These are phyloP conservation scores for Myxozyma sirexii DNA, from an alignment of 805 yeast genomes.

Conservation along the genomic window DNA sequence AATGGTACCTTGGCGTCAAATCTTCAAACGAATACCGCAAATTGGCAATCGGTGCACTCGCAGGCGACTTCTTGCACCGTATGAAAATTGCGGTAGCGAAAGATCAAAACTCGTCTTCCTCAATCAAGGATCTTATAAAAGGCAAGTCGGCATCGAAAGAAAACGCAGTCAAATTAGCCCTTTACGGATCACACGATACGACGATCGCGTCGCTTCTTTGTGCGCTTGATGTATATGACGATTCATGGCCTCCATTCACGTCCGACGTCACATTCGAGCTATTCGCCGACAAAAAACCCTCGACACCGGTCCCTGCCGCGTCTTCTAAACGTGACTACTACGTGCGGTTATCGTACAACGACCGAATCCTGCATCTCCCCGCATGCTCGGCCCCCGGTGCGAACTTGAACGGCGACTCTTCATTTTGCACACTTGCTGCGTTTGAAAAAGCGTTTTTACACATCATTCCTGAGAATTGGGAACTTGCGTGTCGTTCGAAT, in stretches of 20 bases:
- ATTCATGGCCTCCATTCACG: conserved; percentile 35
- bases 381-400: conserved; percentile 24
- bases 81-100: conserved; percentile 24
- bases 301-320: neutral
- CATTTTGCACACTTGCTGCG: conserved; percentile 27
- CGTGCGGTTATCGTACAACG: conserved; percentile 34
- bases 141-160: conserved; percentile 8
- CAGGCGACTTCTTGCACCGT: conserved; percentile 30
- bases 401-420: conserved; percentile 18
- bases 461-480: conserved; percentile 29
- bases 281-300: conserved; percentile 14
- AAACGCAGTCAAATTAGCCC: conserved; percentile 23
- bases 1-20: conserved; percentile 35
- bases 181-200: conserved; percentile 36
- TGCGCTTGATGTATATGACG: conserved; percentile 31
- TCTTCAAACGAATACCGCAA: conserved; percentile 28
- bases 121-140: neutral
- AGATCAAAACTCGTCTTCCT: conserved; percentile 3
- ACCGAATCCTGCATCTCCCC: conserved; percentile 26
- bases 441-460: conserved; percentile 11
- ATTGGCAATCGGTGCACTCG: conserved; percentile 35
- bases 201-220: conserved; percentile 34
- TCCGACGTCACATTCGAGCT: conserved; percentile 33
- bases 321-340: conserved; percentile 27
- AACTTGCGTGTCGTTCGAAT: conserved; percentile 21